Percentiles rank a stretch among this genome's conserved stretches.
These are phyloP conservation scores for Arthroderma uncinatum DNA, from an alignment of 2,329 filamentous ascomycete genomes.

Conservation along the genomic window DNA sequence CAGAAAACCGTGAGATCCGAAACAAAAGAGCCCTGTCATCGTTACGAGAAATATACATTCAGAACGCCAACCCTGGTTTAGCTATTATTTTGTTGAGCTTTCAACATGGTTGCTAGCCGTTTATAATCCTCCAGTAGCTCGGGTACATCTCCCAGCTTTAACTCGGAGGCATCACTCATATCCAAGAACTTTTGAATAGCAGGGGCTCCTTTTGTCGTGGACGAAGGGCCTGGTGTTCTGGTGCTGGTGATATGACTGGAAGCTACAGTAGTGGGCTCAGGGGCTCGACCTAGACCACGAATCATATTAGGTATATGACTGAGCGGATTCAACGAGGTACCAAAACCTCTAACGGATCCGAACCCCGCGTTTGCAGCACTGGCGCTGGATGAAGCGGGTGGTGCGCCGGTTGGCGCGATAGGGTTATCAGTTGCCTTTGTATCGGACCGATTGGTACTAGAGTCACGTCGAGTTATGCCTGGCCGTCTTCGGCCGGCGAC, in stretches of 20 bases:
- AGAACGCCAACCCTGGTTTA: neutral
- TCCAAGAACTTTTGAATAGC: conserved; percentile 65
- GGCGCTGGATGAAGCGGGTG: conserved; percentile 20
- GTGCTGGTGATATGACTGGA: neutral
- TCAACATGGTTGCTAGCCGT: conserved; percentile 54
- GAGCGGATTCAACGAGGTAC: conserved; percentile 72
- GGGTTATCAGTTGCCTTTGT: conserved; percentile 25
- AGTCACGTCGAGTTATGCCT: conserved; percentile 59
- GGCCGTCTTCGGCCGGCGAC: conserved; percentile 54
- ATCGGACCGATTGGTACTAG: conserved; percentile 38
- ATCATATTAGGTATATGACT: conserved; percentile 68
- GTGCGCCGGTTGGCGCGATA: conserved; percentile 15
- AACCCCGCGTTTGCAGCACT: conserved; percentile 48
- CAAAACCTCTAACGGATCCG: conserved; percentile 70
- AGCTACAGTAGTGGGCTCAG: conserved; percentile 33
- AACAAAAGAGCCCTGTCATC: neutral
- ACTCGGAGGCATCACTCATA: conserved; percentile 55
- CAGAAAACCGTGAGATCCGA: neutral
- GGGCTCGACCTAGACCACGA: conserved; percentile 54
- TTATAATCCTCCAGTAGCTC: conserved; percentile 65
- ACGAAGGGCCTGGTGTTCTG: neutral
- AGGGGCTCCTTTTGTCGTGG: conserved; percentile 34
- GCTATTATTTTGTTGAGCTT: conserved; percentile 31
- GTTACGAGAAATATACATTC: neutral
- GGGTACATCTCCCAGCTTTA: conserved; percentile 61